Conservation (phyloP, 192 early-diverging fungal species). For the Entomortierella lignicola region DNA sequence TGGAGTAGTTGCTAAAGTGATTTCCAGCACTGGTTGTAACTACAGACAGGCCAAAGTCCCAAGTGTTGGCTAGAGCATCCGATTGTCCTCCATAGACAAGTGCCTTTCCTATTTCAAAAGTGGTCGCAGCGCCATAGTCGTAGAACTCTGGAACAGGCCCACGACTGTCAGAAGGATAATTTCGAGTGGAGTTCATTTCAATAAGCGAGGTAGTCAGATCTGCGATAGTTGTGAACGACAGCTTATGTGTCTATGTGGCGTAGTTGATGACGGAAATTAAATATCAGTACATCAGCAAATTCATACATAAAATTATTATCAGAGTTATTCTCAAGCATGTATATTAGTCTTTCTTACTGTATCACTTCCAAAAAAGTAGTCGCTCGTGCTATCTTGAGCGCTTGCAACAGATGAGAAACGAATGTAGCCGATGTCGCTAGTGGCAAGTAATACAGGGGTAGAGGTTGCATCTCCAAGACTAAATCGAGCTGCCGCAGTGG, state of each 20-base stretch:
- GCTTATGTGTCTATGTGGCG: too few species aligned
- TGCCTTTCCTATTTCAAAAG: neutral
- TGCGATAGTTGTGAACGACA: constrained; percentile 1
- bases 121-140: constrained; percentile 31
- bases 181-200: constrained; percentile 11
- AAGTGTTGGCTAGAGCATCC: constrained; percentile 14
- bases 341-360: neutral
- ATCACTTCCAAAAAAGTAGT: constrained; percentile 37
- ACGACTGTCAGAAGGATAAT: neutral
- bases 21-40: neutral
- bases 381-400: constrained; percentile 9
- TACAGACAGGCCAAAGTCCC: constrained; percentile 18
- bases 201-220: neutral
- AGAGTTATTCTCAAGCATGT: neutral
- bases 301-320: neutral
- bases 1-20: constrained; percentile 13
- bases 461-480: constrained; percentile 7
- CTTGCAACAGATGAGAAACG: constrained; percentile 13
- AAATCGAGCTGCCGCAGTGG: constrained; percentile 21
- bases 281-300: neutral
- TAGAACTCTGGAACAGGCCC: constrained; percentile 22
- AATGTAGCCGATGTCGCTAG: neutral
- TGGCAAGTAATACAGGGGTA: neutral
- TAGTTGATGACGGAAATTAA: neutral
- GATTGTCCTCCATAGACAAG: constrained; percentile 35